Evolutionary conservation across 768 basidiomycete species (phyloP).

Genomic region (Pleurotus djamor): DNA sequence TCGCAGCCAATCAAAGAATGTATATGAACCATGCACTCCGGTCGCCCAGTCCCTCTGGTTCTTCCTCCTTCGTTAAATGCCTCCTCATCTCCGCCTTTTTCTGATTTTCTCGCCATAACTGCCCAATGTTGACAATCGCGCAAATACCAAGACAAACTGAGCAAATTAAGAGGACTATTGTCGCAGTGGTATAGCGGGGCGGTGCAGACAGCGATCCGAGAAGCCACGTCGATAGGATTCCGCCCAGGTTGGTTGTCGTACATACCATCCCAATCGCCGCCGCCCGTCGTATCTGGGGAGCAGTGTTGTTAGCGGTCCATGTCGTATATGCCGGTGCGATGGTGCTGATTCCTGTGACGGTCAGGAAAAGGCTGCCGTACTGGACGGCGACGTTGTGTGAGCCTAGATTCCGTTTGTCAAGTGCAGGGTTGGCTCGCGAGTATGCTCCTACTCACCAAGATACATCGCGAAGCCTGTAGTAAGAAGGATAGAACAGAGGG

Average conservation of each 20-base stretch:
- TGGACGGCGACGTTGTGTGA: conserved; percentile 25
- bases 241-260: conserved; percentile 38
- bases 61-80: conserved; percentile 19
- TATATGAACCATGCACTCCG: conserved; percentile 35
- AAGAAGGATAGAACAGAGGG: conserved; percentile 27
- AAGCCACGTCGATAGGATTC: conserved; percentile 42
- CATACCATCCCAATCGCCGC: conserved; percentile 42
- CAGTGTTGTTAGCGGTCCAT: conserved; percentile 51
- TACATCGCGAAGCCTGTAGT: conserved; percentile 36
- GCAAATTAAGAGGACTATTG: conserved; percentile 20
- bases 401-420: not conserved
- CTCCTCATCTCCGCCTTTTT: conserved; percentile 24
- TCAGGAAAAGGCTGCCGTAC: conserved; percentile 47
- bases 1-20: conserved; percentile 18
- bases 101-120: conserved; percentile 25
- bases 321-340: conserved; percentile 36
- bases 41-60: conserved; percentile 27
- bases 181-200: conserved; percentile 34
- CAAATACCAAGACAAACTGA: conserved; percentile 22
- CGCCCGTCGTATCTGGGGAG: conserved; percentile 45
- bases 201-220: conserved; percentile 32
- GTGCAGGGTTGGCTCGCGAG: no score
- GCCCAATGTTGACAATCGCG: conserved; percentile 20
- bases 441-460: conserved; percentile 21
- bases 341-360: conserved; percentile 36